Conservation (phyloP, 805 yeast species). For the Hanseniaspora pseudoguilliermondii region DNA sequence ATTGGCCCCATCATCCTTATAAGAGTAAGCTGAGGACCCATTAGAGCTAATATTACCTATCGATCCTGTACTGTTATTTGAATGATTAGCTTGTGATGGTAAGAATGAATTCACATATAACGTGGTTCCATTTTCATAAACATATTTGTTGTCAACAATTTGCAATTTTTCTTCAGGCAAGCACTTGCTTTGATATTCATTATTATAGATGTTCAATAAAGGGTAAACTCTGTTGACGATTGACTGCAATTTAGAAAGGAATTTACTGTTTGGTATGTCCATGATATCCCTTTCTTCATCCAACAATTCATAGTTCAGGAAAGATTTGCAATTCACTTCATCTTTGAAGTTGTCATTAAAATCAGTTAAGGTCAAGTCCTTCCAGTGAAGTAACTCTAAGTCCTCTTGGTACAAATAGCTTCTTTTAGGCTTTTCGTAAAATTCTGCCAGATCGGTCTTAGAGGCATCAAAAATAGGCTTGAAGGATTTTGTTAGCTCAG, state of each 20-base stretch:
- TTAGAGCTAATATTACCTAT: background rate
- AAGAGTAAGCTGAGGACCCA: background rate
- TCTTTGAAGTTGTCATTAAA: constrained; percentile 36
- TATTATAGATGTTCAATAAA: constrained; percentile 1
- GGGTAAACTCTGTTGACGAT: constrained; percentile 8
- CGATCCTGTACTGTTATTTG: background rate
- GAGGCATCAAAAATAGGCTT: background rate
- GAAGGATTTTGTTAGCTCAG: background rate
- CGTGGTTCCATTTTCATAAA: background rate
- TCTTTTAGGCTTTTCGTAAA: constrained; percentile 33
- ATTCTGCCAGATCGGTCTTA: background rate
- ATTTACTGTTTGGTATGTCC: constrained; percentile 2
- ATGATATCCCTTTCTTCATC: constrained; percentile 9
- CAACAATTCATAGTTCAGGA: constrained; percentile 4
- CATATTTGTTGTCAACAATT: constrained; percentile 1
- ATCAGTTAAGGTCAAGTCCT: constrained; percentile 44
- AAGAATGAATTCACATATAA: background rate
- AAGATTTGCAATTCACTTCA: background rate
- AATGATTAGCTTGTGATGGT: background rate
- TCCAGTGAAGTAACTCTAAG: constrained; percentile 46
- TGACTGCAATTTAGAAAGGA: constrained; percentile 4
- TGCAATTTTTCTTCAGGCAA: background rate
- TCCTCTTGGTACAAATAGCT: constrained; percentile 51
- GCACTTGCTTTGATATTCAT: background rate
- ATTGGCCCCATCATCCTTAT: background rate